Evolutionary conservation across 176 grass and related monocot species (phyloP), one percentile per base, ranked within the genome.

Genomic region (Calamus simplicifolius): DNA sequence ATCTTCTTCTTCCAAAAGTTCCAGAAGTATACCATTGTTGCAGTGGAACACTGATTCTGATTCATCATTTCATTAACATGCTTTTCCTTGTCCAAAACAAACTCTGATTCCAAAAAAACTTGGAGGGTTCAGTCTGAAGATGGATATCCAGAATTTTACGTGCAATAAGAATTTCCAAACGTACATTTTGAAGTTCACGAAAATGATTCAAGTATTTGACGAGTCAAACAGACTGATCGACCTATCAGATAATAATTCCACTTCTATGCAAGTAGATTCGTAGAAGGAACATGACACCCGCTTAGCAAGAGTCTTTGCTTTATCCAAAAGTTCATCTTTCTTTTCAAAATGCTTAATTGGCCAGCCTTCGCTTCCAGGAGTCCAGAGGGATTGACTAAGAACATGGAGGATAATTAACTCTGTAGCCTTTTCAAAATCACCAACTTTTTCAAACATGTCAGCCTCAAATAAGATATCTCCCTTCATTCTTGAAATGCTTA

Each of bases 91-190:
- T 86, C 54, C 25, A 38, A 70, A 14, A n/a, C 51, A 66, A 51
- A 43, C 15, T 75, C 63, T 56, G 38, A 38, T 54, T 84, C 79
- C 21, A 68, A 25, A 38, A 43, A 25, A 76, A 89, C n/a, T 10
- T 31, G 52, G 51, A 67, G 1, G 12, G 49, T 55, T 64, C 63
- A 49, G 48, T 52, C 4, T 61, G 52, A 26, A 89, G 57, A 64
- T 86, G 85, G 68, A 71, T 30, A 68, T 95, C 90, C 49, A 95
- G 83, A 50, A 89, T 57, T n/a, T 2, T 62, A 31, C 82, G 85
- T 29, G 67, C 27, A 61, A 70, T 43, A 69, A 89, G 56, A 69
- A 87, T 31, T 50, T 80, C 68, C 0, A 76, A n/a, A 1, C 76
- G 67, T 51, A 89, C 43, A 55, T 79, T 76, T 35, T 15, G 4